Conservation (phyloP, 2,329 filamentous ascomycete genomes). For the Alternaria brassicicola region DNA sequence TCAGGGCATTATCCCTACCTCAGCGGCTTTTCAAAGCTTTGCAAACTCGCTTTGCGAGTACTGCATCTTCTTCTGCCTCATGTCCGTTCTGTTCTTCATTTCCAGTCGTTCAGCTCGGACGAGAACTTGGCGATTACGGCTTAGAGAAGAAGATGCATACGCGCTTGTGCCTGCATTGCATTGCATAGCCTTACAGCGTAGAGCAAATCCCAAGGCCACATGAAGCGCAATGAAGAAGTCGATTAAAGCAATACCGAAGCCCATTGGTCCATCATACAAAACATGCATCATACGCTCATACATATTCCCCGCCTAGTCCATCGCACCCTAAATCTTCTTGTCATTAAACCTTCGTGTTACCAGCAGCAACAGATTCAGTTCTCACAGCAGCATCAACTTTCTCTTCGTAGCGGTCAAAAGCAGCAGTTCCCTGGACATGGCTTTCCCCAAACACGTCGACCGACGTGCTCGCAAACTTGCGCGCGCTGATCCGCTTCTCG, state of each 20-base stretch:
- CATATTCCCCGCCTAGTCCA: background rate
- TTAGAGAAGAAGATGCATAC: background rate
- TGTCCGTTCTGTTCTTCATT: background rate
- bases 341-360: conserved; percentile 13
- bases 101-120: conserved; percentile 13
- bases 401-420: conserved; percentile 46
- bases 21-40: background rate
- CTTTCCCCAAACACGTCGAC: conserved; percentile 60
- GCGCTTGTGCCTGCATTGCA: background rate
- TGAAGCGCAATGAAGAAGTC: background rate
- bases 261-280: background rate
- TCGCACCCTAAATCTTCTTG: conserved; percentile 5
- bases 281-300: background rate
- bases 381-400: conserved; percentile 35
- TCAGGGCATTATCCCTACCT: background rate
- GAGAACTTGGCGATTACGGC: conserved; percentile 38
- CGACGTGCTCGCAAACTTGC: conserved; percentile 69
- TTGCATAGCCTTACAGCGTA: background rate
- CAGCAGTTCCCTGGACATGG: conserved; percentile 33
- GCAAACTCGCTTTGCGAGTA: background rate
- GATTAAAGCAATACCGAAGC: background rate
- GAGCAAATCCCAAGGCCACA: background rate
- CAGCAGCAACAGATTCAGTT: conserved; percentile 25
- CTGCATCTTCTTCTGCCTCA: background rate
- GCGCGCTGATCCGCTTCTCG: conserved; percentile 71